phyloP scores from a whole-genome alignment of 2,329 filamentous ascomycete genomes.

The Neofusicoccum kwambonambiense region DNA sequence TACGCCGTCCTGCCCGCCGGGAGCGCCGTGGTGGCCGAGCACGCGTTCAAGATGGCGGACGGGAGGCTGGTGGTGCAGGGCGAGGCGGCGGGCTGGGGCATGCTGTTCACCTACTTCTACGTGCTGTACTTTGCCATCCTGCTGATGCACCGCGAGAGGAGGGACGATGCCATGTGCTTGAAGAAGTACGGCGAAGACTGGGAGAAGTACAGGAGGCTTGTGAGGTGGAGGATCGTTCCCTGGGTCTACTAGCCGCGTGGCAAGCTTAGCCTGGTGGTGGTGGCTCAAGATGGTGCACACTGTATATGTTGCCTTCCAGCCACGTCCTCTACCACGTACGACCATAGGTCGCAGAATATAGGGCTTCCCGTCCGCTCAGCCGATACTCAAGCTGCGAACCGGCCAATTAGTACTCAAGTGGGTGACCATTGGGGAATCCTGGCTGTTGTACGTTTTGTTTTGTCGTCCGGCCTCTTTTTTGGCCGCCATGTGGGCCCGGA shows the following conservation, averaged over 20 bases:
- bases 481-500: too few species aligned
- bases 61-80: conserved; percentile 54
- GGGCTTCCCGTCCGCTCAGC: too few species aligned
- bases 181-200: conserved; percentile 91
- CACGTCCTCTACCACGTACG: too few species aligned
- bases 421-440: too few species aligned
- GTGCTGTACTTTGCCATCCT: conserved; percentile 86
- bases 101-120: conserved; percentile 91
- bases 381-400: too few species aligned
- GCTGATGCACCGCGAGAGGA: conserved; percentile 78
- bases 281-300: too few species aligned
- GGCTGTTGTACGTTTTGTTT: too few species aligned
- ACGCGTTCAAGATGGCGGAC: conserved; percentile 25
- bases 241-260: conserved; percentile 65
- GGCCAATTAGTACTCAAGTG: too few species aligned
- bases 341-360: too few species aligned
- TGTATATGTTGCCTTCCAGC: too few species aligned
- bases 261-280: too few species aligned
- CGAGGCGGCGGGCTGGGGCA: conserved; percentile 76
- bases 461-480: too few species aligned
- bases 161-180: conserved; percentile 87
- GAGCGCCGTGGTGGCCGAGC: background rate
- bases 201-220: conserved; percentile 80
- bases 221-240: conserved; percentile 79
- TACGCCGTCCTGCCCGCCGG: conserved; percentile 62